phyloP scores from a whole-genome alignment of 352 stramenopile species.

The Blastocystis sp. region DNA sequence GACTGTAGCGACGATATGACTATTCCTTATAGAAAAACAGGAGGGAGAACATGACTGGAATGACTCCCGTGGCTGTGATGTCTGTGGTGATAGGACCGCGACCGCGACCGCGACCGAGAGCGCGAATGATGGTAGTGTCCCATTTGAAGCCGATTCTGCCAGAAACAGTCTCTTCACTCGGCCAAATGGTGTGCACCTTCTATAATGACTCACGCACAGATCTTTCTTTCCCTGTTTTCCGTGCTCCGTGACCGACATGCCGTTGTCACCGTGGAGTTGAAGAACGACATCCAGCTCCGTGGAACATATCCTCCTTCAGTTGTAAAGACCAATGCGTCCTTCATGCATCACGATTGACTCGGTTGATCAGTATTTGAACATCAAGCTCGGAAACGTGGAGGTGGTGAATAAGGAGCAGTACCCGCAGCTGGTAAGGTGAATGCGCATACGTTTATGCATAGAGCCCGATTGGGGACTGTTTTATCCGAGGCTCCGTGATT shows the following conservation, averaged over 20 bases:
- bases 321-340: constrained; percentile 71
- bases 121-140: constrained; percentile 4
- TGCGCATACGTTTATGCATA: constrained; percentile 70
- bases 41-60: background rate
- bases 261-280: constrained; percentile 91
- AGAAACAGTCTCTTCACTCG: background rate
- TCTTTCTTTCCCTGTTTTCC: constrained; percentile 66
- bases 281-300: constrained; percentile 88
- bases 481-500: constrained; percentile 93
- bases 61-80: background rate
- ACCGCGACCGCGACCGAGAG: constrained; percentile 33
- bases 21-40: background rate
- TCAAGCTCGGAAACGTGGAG: constrained; percentile 91
- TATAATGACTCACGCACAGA: constrained; percentile 42
- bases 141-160: constrained; percentile 5
- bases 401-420: constrained; percentile 92
- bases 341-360: constrained; percentile 90
- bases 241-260: constrained; percentile 34
- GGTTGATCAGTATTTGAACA: constrained; percentile 98
- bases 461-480: constrained; percentile 94
- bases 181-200: background rate
- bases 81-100: background rate
- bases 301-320: constrained; percentile 68
- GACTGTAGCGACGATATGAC: background rate
- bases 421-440: constrained; percentile 84